Base-by-base conservation (phyloP, 1,284 basidiomycete genomes). In the Melampsora americana region DNA sequence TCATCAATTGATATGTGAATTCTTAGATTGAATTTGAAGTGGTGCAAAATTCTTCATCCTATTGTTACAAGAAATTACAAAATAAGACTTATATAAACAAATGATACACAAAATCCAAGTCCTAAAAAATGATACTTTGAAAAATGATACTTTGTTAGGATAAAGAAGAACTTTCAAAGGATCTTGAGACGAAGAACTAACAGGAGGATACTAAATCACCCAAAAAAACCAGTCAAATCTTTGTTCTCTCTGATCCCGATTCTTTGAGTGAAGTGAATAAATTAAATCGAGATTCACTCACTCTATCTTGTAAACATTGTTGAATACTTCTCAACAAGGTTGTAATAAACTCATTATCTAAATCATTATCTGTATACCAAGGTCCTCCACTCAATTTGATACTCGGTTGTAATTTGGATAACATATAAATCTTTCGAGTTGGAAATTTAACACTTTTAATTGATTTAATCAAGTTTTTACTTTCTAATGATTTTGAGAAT, bases 281-380 rank as follows among this genome's bases (percentile, higher is more conserved):
- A 18, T n/a, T 89, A 90, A 35, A 35, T 16, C 77, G 59, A 42
- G 64, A 30, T n/a, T 32, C 30, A 76, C 81, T 69, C 75, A 92
- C 91, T 78, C 88, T 86, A 79, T 90, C 89, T 64, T 87, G 86
- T 78, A 96, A 90, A 78, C 90, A 91, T 88, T 89, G 79, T 88
- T 86, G 83, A 87, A 92, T 71, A 23, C 91, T 89, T 79, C 87
- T 88, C 73, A 87, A 89, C 35, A 96, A 84, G 73, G 90, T 87
- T 79, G 90, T 89, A 81, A 96, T 94, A 81, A 95, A 94, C 80
- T 92, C 92, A 0, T 89, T 90, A 83, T 96, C 93, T 23, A 95
- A 87, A 81, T 95, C 93, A 82, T 93, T 93, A 81, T 95, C 93
- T 7, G 92, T 93, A 81, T 94, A 96, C 93, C 93, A 96, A 6